phyloP scores from a whole-genome alignment of 305 asterid species.

The Fraxinus baroniana region DNA sequence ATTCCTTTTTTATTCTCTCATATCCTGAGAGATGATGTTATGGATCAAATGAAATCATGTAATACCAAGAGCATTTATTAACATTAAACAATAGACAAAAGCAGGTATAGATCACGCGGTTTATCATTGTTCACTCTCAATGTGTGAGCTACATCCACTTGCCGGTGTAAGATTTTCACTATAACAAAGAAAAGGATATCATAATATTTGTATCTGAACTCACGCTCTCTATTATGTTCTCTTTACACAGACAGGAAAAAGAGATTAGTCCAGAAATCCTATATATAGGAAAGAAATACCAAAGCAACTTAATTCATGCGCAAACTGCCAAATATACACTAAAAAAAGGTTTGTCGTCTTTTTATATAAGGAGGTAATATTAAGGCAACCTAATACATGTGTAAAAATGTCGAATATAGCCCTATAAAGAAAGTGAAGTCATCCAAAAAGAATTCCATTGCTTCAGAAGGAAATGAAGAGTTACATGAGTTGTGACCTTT shows the following conservation, averaged over 20 bases:
- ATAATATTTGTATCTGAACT: not conserved
- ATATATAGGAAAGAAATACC: not conserved
- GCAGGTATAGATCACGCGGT: not conserved
- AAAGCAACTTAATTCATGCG: not conserved
- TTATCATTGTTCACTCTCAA: not conserved
- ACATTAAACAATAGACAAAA: not conserved
- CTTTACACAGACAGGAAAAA: not conserved
- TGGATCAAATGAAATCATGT: not conserved
- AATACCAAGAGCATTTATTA: not conserved
- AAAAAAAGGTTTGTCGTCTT: not conserved
- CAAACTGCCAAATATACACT: not conserved
- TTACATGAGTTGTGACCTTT: not conserved
- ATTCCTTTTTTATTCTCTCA: not conserved
- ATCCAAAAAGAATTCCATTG: not conserved
- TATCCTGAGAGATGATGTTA: not conserved
- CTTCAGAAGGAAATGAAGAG: slow-evolving; percentile 1
- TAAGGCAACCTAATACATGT: not conserved
- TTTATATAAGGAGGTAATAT: not conserved
- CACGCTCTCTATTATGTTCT: not conserved
- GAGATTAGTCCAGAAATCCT: not conserved
- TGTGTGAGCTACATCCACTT: not conserved
- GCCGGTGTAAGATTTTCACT: not conserved
- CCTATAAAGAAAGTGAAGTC: not conserved
- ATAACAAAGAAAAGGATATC: not conserved
- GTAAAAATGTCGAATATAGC: not conserved